These are phyloP conservation scores for Pueraria montana DNA, from an alignment of 306 rosid species.

Conservation along the genomic window DNA sequence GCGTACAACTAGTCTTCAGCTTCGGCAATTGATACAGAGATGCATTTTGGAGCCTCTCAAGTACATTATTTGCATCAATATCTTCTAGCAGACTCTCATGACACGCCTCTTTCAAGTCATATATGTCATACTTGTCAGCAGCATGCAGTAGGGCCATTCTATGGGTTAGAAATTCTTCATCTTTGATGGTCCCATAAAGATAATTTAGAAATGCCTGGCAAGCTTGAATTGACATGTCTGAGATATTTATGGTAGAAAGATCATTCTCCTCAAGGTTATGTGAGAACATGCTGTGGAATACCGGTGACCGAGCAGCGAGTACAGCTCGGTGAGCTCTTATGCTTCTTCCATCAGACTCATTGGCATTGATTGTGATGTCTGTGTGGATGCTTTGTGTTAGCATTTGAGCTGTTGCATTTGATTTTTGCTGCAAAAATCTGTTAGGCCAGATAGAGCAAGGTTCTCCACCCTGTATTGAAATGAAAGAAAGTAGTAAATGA, in stretches of 20 bases:
- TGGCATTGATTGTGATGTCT: slow-evolving; percentile 73
- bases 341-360: slow-evolving; percentile 70
- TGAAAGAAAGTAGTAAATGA: neutral
- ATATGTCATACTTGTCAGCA: slow-evolving; percentile 85
- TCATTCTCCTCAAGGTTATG: slow-evolving; percentile 82
- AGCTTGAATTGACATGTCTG: slow-evolving; percentile 81
- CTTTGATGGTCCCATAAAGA: slow-evolving; percentile 72
- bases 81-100: slow-evolving; percentile 84
- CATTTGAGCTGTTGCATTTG: slow-evolving; percentile 81
- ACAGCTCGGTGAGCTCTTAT: slow-evolving; percentile 87
- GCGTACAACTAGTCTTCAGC: slow-evolving; percentile 72
- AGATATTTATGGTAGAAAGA: slow-evolving; percentile 64
- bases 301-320: slow-evolving; percentile 88
- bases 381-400: slow-evolving; percentile 84
- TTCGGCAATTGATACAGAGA: slow-evolving; percentile 63
- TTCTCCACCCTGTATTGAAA: slow-evolving; percentile 69
- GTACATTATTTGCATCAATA: slow-evolving; percentile 80
- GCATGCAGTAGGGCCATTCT: slow-evolving; percentile 76
- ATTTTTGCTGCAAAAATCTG: slow-evolving; percentile 61
- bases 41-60: slow-evolving; percentile 90
- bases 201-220: slow-evolving; percentile 79
- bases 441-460: slow-evolving; percentile 80
- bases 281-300: slow-evolving; percentile 88
- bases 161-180: slow-evolving; percentile 68
- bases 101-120: slow-evolving; percentile 78